Evolutionary conservation across 371 early-diverging fungal species (phyloP), one percentile per base, ranked within the genome.

Genomic region (Parasitella parasitica): DNA sequence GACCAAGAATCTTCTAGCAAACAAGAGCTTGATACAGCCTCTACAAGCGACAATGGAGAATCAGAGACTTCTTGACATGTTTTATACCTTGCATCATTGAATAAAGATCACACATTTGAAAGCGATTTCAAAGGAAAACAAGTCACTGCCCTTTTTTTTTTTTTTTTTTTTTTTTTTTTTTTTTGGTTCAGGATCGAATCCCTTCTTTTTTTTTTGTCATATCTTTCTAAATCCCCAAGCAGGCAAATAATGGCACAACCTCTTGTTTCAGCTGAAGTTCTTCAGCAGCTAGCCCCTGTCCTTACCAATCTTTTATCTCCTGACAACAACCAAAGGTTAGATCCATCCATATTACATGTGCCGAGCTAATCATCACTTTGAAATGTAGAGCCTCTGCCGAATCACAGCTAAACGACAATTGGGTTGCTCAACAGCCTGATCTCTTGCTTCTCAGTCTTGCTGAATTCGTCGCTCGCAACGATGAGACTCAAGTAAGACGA

Each of bases 341-440:
- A 43, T 11, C 22, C 8, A 30, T 6, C 8, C 68, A 75, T 68
- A 73, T 3, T 9, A 12, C 28, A 28, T 3, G 27, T 49, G 24
- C 18, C 2, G n/a, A n/a, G n/a, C n/a, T n/a, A n/a, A n/a, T n/a
- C n/a, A n/a, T n/a, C n/a, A n/a, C n/a, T n/a, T n/a, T n/a, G n/a
- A n/a, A 70, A 78, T 70, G 72, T 73, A 86, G 94, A 66, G 78
- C 87, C 32, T 78, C 78, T 30, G 91, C 92, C 32, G 94, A 94
- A 74, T 71, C 81, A 35, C 82, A 86, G 64, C 80, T 94, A 43
- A 86, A 89, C 70, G 78, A 86, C 32, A 81, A 87, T 60, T 92
- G 89, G 90, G 81, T 86, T 54, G 78, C 80, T 59, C 76, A 83
- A 68, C 84, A 85, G 66, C 90, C 89, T 27, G 88, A 85, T 57